Base-by-base conservation (phyloP, 805 yeast species). In the Pichia eremophila region DNA sequence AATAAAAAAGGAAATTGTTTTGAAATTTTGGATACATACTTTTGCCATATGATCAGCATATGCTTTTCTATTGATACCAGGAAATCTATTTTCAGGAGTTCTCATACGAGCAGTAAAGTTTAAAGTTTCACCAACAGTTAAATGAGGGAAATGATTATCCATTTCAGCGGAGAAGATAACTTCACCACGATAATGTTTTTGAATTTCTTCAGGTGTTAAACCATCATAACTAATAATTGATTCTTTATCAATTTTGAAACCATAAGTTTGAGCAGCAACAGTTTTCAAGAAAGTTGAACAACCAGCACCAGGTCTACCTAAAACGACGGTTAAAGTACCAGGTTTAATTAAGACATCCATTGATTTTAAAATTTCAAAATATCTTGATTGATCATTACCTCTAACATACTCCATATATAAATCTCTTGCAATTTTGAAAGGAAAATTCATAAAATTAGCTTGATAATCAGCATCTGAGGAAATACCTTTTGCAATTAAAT, bases 241-340 rank as follows among this genome's bases (percentile, higher is more conserved):
- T 25, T 72, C 74, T 39, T 63, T 51, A 39, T 70, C 75, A 17
- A 80, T 53, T 28, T 73, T 60, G 58, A 77, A 79, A 39, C 85
- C 85, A 57, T 77, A 75, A 8, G 83, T 77, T 46, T 78, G 75
- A 39, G 79, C 60, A 34, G 81, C 66, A 27, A 80, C 67, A 5
- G 84, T 70, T 56, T 81, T 81, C 52, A 82, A 64, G 41, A 82
- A 66, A 0, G 87, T 80, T 3, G 86, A 73, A 59, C 87, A 82
- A 46, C 88, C 87, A 11, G 87, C 78, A 55, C 91, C 90, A 2
- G 91, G 90, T 62, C 89, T 74, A 45, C 91, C 91, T 41, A 83
- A 66, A 6, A 83, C 86, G 45, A 82, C 81, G 12, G 82, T 73
- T 46, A 82, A 63, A 49, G 79, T 81, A 41, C 87, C 87, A 1